phyloP scores from a whole-genome alignment of 2,329 filamentous ascomycete species.

The Biscogniauxia marginata region DNA sequence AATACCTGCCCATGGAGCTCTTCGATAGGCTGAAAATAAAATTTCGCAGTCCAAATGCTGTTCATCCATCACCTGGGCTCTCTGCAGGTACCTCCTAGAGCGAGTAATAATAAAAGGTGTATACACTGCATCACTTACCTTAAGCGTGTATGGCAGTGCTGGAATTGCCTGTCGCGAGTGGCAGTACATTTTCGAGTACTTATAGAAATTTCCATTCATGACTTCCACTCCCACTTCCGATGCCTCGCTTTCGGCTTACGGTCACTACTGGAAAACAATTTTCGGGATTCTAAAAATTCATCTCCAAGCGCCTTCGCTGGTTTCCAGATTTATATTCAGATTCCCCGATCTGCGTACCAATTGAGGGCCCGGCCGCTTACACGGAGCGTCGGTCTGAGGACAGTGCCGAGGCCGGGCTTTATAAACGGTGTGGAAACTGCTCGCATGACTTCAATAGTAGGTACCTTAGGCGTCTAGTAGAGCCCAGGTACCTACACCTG shows the following conservation, averaged over 20 bases:
- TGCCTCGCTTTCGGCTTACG: not conserved
- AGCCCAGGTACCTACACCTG: not conserved
- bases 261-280: not conserved
- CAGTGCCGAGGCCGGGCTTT: too few species aligned
- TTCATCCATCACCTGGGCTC: not conserved
- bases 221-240: not conserved
- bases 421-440: too few species aligned
- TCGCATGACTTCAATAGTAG: too few species aligned
- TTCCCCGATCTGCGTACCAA: not conserved
- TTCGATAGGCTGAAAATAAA: not conserved
- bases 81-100: not conserved
- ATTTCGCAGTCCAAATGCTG: not conserved
- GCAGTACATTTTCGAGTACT: not conserved
- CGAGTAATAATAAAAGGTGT: too few species aligned
- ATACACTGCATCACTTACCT: too few species aligned
- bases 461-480: too few species aligned
- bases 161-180: not conserved
- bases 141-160: not conserved
- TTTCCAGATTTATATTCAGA: not conserved
- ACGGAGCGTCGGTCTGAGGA: not conserved
- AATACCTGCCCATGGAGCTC: not conserved
- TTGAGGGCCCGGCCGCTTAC: not conserved
- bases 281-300: not conserved
- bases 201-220: not conserved
- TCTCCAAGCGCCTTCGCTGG: not conserved